Conservation (phyloP, 768 basidiomycete genomes). For the Suillus subalutaceus region DNA sequence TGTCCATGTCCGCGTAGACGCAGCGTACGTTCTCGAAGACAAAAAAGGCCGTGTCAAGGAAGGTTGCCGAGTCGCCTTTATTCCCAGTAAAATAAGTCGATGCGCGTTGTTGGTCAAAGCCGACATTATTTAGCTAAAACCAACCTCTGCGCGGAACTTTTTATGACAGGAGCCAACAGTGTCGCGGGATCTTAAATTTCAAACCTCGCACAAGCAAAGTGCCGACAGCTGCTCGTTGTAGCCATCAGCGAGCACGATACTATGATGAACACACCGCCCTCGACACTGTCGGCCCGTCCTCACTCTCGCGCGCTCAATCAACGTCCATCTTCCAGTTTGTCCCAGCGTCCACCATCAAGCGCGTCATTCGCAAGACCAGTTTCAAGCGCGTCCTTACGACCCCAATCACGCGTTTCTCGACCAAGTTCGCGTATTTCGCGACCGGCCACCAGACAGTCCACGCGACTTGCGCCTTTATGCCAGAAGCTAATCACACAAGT, state of each 20-base stretch:
- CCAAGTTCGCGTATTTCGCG: slow-evolving; percentile 51
- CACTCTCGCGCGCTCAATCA: slow-evolving; percentile 27
- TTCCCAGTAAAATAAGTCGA: slow-evolving; percentile 14
- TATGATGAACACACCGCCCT: slow-evolving; percentile 26
- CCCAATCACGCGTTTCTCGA: slow-evolving; percentile 38
- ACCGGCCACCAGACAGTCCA: slow-evolving; percentile 50
- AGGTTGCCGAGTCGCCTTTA: slow-evolving; percentile 13
- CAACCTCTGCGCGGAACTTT: background rate
- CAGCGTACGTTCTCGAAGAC: slow-evolving; percentile 20
- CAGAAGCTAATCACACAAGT: slow-evolving; percentile 59
- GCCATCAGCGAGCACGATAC: background rate
- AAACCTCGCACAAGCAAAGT: background rate
- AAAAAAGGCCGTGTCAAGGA: background rate
- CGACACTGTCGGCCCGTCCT: slow-evolving; percentile 15
- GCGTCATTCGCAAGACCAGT: slow-evolving; percentile 46
- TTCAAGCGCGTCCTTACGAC: slow-evolving; percentile 44
- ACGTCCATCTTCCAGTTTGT: slow-evolving; percentile 40
- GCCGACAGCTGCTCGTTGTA: background rate
- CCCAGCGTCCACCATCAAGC: slow-evolving; percentile 49
- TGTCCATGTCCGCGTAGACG: slow-evolving; percentile 28
- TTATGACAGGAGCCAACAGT: background rate
- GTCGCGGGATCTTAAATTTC: slow-evolving; percentile 6
- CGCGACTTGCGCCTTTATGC: slow-evolving; percentile 56
- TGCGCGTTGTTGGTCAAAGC: slow-evolving; percentile 16
- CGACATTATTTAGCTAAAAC: slow-evolving; percentile 19